phyloP scores from a whole-genome alignment of 768 basidiomycete genomes.

The Hericium coralloides region DNA sequence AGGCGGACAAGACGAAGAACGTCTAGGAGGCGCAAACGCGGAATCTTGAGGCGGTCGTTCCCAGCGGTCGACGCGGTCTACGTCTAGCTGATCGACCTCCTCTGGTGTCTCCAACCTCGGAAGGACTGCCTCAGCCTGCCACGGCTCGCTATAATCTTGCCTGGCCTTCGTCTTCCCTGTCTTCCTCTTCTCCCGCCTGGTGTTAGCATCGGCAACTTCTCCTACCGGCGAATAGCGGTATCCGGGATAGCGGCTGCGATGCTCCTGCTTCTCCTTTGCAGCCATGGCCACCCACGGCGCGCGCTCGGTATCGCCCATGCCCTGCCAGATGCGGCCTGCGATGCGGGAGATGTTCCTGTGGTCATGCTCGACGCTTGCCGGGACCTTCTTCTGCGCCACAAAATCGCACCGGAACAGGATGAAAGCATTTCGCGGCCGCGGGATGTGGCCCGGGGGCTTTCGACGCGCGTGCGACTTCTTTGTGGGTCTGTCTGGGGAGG shows the following conservation, averaged over 20 bases:
- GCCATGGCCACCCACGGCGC: slow-evolving; percentile 46
- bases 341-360: slow-evolving; percentile 63
- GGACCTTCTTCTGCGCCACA: slow-evolving; percentile 50
- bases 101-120: no score
- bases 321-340: slow-evolving; percentile 58
- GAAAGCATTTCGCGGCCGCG: slow-evolving; percentile 73
- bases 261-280: slow-evolving; percentile 35
- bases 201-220: no score
- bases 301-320: slow-evolving; percentile 37
- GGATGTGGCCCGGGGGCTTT: slow-evolving; percentile 47
- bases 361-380: slow-evolving; percentile 46
- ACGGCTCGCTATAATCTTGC: neutral
- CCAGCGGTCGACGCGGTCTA: neutral
- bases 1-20: neutral
- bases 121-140: neutral
- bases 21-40: neutral
- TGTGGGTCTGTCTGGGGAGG: neutral
- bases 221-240: slow-evolving; percentile 6
- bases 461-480: slow-evolving; percentile 43
- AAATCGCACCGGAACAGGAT: slow-evolving; percentile 74
- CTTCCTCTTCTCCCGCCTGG: neutral
- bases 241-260: slow-evolving; percentile 31
- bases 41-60: neutral
- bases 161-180: neutral
- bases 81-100: no score